Percentiles rank a stretch among this genome's conserved stretches.
These are phyloP conservation scores for Corchorus capsularis DNA, from an alignment of 345 rosid species.

Conservation along the genomic window DNA sequence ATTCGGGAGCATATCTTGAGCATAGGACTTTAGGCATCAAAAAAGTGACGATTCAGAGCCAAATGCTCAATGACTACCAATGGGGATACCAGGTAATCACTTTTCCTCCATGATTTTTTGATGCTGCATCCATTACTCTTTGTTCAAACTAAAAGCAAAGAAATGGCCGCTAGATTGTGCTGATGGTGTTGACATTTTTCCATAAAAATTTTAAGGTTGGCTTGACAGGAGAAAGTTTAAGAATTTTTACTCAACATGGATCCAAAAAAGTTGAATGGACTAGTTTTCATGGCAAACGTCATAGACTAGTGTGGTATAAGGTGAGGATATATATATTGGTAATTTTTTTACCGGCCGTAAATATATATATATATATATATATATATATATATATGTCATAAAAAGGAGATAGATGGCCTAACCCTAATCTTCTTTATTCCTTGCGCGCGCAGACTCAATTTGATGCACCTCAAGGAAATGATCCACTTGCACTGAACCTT, in stretches of 20 bases:
- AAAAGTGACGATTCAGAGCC: conserved; percentile 33
- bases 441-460: conserved; percentile 45
- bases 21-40: conserved; percentile 39
- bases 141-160: background rate
- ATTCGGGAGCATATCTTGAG: conserved; percentile 62
- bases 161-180: background rate
- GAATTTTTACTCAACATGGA: conserved; percentile 36
- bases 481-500: conserved; percentile 55
- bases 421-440: conserved; percentile 3
- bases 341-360: background rate
- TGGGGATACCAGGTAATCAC: conserved; percentile 69
- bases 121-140: background rate
- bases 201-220: conserved; percentile 49
- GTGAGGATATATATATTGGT: conserved; percentile 35
- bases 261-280: conserved; percentile 41
- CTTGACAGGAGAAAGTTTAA: conserved; percentile 44
- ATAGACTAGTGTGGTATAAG: conserved; percentile 60
- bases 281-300: conserved; percentile 20
- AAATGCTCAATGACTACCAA: conserved; percentile 30
- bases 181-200: background rate
- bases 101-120: background rate
- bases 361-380: no score
- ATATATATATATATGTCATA: no score
- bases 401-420: background rate
- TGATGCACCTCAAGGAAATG: conserved; percentile 49